phyloP scores from a whole-genome alignment of 768 basidiomycete species.

The Suillus lakei region DNA sequence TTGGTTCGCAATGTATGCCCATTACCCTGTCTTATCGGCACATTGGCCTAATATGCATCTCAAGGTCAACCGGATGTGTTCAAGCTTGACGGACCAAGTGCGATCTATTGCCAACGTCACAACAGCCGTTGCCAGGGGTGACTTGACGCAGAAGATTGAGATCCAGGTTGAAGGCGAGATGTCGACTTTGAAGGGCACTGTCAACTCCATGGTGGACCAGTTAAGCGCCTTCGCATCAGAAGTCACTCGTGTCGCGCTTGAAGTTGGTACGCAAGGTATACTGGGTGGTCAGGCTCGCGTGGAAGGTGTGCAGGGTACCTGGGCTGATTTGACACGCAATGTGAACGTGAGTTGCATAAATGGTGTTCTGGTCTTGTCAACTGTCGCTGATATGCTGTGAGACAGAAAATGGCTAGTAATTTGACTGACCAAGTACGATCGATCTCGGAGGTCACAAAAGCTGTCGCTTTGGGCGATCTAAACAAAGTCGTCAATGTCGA shows the following conservation, averaged over 20 bases:
- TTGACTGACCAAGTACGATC: constrained; percentile 88
- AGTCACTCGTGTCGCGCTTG: constrained; percentile 81
- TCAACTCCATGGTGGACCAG: constrained; percentile 95
- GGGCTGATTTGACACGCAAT: constrained; percentile 87
- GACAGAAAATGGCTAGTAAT: constrained; percentile 86
- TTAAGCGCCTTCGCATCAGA: constrained; percentile 86
- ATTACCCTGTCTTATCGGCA: not conserved
- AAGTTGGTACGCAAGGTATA: constrained; percentile 90
- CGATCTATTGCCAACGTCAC: constrained; percentile 86
- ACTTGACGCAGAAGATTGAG: constrained; percentile 91
- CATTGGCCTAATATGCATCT: constrained; percentile 7
- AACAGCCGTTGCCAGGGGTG: constrained; percentile 88
- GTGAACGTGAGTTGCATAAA: constrained; percentile 68
- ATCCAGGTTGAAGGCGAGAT: constrained; percentile 91
- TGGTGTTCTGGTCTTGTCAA: not conserved
- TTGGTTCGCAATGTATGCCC: constrained; percentile 70
- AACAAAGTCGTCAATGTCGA: constrained; percentile 87
- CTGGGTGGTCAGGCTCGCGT: constrained; percentile 91
- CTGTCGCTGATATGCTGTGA: not conserved
- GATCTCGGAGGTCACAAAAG: constrained; percentile 85
- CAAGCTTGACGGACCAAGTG: constrained; percentile 79
- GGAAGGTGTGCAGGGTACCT: constrained; percentile 90
- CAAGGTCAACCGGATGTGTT: constrained; percentile 82
- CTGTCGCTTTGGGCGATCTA: constrained; percentile 82
- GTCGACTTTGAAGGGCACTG: constrained; percentile 79